Evolutionary conservation across 352 stramenopile species (phyloP).

Genomic region (Globisporangium carolinianum): DNA sequence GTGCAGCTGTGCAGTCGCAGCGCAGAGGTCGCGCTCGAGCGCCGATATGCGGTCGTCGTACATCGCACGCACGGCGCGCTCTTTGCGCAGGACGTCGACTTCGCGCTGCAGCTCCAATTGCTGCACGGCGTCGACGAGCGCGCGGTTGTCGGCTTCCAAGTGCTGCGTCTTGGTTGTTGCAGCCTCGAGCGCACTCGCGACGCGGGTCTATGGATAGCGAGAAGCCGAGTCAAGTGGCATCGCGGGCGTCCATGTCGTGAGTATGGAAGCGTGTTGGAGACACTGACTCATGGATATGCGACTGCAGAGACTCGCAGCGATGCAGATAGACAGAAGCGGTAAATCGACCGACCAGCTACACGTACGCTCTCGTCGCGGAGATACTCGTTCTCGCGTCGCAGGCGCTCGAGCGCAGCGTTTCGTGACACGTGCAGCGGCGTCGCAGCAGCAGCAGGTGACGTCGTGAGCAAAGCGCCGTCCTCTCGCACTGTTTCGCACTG

Average conservation of each 20-base stretch:
- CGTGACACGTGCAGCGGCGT: conserved; percentile 26
- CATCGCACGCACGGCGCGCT: conserved; percentile 33
- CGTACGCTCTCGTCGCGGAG: conserved; percentile 58
- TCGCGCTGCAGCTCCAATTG: conserved; percentile 34
- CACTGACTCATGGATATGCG: too few relatives aligned
- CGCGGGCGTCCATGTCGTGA: too few relatives aligned
- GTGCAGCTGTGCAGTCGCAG: conserved; percentile 22
- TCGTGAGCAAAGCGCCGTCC: not conserved
- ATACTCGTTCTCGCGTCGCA: conserved; percentile 46
- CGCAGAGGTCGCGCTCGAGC: conserved; percentile 37
- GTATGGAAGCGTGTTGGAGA: too few relatives aligned
- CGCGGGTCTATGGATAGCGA: conserved; percentile 22
- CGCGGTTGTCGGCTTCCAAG: conserved; percentile 21
- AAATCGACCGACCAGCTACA: too few relatives aligned
- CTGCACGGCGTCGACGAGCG: conserved; percentile 24
- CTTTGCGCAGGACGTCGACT: conserved; percentile 48
- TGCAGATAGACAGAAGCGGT: too few relatives aligned
- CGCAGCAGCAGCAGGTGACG: not conserved
- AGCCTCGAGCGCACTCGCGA: conserved; percentile 24
- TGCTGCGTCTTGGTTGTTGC: conserved; percentile 16
- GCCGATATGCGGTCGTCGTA: conserved; percentile 45
- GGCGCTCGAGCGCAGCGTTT: conserved; percentile 40
- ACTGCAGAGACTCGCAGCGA: too few relatives aligned
- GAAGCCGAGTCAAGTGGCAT: too few relatives aligned
- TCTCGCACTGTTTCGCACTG: not conserved